A percentile compares a stretch with the other conserved stretches of the same genome.
phyloP scores from a whole-genome alignment of 2,329 filamentous ascomycete species.

The Arachnopeziza araneosa region DNA sequence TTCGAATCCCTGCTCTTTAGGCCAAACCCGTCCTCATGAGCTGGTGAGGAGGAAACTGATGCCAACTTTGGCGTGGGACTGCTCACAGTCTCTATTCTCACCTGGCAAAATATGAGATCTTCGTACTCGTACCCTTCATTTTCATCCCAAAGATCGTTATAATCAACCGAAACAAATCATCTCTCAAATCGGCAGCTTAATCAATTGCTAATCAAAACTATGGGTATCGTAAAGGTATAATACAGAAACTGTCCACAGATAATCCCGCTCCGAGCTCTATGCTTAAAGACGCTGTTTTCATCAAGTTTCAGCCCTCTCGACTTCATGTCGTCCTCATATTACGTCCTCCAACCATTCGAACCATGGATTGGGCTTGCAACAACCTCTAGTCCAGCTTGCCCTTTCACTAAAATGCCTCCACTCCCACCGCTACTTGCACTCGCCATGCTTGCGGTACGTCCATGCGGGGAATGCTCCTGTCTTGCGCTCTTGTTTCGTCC shows the following conservation, averaged over 20 bases:
- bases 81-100: too few relatives aligned
- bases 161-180: too few relatives aligned
- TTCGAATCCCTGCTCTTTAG: too few relatives aligned
- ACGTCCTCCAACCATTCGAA: not conserved
- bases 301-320: not conserved
- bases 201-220: too few relatives aligned
- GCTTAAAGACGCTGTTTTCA: not conserved
- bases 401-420: not conserved
- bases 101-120: too few relatives aligned
- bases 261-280: not conserved
- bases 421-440: slow-evolving; percentile 6
- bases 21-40: too few relatives aligned
- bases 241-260: not conserved
- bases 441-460: slow-evolving; percentile 9
- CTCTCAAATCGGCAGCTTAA: too few relatives aligned
- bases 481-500: slow-evolving; percentile 11
- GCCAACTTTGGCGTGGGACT: too few relatives aligned
- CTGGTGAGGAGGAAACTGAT: too few relatives aligned
- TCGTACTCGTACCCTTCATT: too few relatives aligned
- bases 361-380: slow-evolving; percentile 3
- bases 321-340: not conserved
- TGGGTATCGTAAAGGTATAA: not conserved
- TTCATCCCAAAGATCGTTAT: too few relatives aligned
- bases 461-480: not conserved
- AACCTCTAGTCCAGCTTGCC: slow-evolving; percentile 9